Base-by-base conservation (phyloP, 139 green algal species). In the Trebouxia sp. region DNA sequence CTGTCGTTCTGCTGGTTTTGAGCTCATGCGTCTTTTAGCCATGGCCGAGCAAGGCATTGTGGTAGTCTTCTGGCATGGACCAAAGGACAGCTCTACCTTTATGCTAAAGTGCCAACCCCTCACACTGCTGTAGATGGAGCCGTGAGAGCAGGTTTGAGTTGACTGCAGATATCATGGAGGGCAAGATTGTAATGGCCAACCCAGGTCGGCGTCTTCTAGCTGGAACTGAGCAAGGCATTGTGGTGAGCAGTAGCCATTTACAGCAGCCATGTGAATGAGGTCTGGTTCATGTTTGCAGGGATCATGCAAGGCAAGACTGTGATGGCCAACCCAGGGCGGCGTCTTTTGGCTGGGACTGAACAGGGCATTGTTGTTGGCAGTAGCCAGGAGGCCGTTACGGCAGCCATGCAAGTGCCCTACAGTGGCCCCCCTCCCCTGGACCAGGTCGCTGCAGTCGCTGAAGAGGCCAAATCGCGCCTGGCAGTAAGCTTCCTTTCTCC, bases 321-420 rank as follows among this genome's bases (percentile, higher is more conserved):
- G 58, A 55, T 88, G 55, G 76, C 87, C 10, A 88, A 89, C 72
- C 89, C 87, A 22, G 83, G 77, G 8, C 45, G 66, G 24, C 65
- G 38, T 6, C 4, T 53, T 43, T 78, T 92, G 53, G 39, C 72
- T 26, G 48, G 41, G 6, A 66, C 62, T 20, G 79, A 90, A 37
- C 67, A 43, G 65, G 70, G 79, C 1, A 56, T 90, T n/a, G 75
- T 89, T 37, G 55, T 91, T 17, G 85, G 82, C 0, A 65, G 72
- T 11, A 82, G 65, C 35, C 74, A 81, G 38, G 65, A 53, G 28
- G 70, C 75, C n/a, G 82, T 83, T 0, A 51, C 78, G 20, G 70
- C 45, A 15, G 82, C 83, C n/a, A 45, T 85, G 78, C 32, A 58
- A 32, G 30, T 35, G 11, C 22, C 24, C 20, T 86, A 83, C 75